Evolutionary conservation across 306 rosid species (phyloP), one percentile per base, ranked within the genome.

Genomic region (Vicia sativa): DNA sequence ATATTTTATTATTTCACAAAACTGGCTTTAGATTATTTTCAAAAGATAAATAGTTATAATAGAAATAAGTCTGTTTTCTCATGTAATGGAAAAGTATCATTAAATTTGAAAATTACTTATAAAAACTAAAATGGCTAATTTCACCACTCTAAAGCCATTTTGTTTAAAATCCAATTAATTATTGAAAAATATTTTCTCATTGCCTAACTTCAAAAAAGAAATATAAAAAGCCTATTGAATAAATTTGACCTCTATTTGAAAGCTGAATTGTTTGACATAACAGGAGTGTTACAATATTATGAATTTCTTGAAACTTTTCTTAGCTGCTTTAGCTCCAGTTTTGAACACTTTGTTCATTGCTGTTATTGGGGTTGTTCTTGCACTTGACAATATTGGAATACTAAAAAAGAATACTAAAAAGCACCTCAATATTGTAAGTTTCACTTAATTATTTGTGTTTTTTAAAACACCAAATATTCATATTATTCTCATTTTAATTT

Each of bases 381-480:
- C 80, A 26, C 46, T 65, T 11, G 59, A 75, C 6, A 52, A 70
- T 19, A 25, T 75, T 71, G 16, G 50, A 43, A 71, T 75, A 50
- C 74, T 80, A 0, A 11, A 16, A 3, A 44, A 65, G 11, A 42
- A 37, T 65, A 67, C 72, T 16, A 52, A 35, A 11, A 71, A 60
- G 11, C 66, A 55, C 37, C 26, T 80, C 29, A 80, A 80, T 52
- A 58, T 73, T 26, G 81, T 78, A 62, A 54, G 82, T 54, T 62
- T 49, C 15, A 52, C 52, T 35, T 5, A n/a, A n/a, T n/a, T n/a
- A 13, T 18, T 38, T 61, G 28, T 44, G 1, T n/a, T 45, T 42
- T 14, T 46, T 3, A 46, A 15, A 46, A 4, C 52, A 14, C 16
- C 52, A 14, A 14, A 14, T 45, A 14, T 42, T 45, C 15, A n/a